phyloP scores from a whole-genome alignment of 2,329 filamentous ascomycete species.

The Didymella segeticola region DNA sequence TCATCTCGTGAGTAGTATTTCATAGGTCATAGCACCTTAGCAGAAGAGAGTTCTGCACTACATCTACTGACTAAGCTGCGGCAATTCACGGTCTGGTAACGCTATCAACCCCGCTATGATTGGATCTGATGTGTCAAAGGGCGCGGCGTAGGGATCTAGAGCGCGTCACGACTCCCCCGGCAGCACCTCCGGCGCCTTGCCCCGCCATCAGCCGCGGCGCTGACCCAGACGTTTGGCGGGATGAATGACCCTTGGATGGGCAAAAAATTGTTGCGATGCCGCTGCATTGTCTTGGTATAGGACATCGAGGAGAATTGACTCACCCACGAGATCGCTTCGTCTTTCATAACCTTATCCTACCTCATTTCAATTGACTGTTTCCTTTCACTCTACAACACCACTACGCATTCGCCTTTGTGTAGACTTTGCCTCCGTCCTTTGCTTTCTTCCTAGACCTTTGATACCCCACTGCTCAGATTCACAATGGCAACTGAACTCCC shows the following conservation, averaged over 20 bases:
- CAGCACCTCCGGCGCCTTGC: slow-evolving; percentile 10
- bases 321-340: slow-evolving; percentile 23
- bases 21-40: too few species aligned
- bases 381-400: background rate
- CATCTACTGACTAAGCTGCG: slow-evolving; percentile 28
- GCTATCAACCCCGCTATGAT: slow-evolving; percentile 19
- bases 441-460: background rate
- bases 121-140: slow-evolving; percentile 36
- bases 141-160: slow-evolving; percentile 27
- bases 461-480: slow-evolving; percentile 1
- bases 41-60: too few species aligned
- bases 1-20: background rate
- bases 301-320: slow-evolving; percentile 33
- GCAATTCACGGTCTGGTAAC: slow-evolving; percentile 32
- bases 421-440: background rate
- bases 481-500: slow-evolving; percentile 58
- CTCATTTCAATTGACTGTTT: background rate
- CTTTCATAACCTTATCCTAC: slow-evolving; percentile 14
- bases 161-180: slow-evolving; percentile 12
- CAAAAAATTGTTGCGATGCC: slow-evolving; percentile 37
- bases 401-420: background rate
- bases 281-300: slow-evolving; percentile 23
- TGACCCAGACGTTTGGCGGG: slow-evolving; percentile 23
- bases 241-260: slow-evolving; percentile 28
- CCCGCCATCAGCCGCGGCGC: slow-evolving; percentile 18